Evolutionary conservation across 192 early-diverging fungal genomes (phyloP).

Genomic region (Podochytrium sp.): DNA sequence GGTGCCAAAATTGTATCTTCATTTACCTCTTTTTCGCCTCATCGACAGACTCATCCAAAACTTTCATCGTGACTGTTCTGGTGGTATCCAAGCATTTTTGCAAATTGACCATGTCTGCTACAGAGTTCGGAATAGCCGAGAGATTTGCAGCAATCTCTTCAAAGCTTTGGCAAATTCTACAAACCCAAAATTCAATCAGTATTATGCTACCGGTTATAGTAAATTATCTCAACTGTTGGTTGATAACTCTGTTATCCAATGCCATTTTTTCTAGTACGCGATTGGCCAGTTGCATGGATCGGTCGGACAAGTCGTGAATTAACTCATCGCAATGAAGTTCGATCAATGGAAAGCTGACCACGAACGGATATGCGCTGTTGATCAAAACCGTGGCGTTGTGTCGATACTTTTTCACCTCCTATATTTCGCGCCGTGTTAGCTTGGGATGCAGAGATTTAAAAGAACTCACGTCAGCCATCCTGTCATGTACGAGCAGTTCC

Average conservation of each 20-base stretch:
- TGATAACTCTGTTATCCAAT: conserved; percentile 35
- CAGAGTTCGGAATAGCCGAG: conserved; percentile 49
- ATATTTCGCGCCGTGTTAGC: not conserved
- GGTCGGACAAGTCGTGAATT: conserved; percentile 50
- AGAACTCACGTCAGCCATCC: conserved; percentile 48
- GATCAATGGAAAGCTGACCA: conserved; percentile 56
- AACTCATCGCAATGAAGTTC: conserved; percentile 61
- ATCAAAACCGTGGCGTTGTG: conserved; percentile 45
- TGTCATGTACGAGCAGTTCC: conserved; percentile 46
- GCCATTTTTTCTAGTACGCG: conserved; percentile 54
- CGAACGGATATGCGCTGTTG: conserved; percentile 55
- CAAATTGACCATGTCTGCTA: conserved; percentile 64
- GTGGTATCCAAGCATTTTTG: conserved; percentile 60
- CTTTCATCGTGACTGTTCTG: conserved; percentile 43
- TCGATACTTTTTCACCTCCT: conserved; percentile 49
- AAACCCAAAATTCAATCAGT: conserved; percentile 12
- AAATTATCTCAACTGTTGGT: conserved; percentile 32
- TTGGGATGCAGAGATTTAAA: not conserved
- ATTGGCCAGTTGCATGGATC: conserved; percentile 48
- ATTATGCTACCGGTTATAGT: not conserved
- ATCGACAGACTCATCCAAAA: conserved; percentile 59
- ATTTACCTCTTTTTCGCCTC: conserved; percentile 58
- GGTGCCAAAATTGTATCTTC: not conserved
- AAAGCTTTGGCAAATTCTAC: conserved; percentile 43
- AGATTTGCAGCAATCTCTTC: conserved; percentile 54